Conservation (phyloP, 495 filamentous ascomycete genomes). For the Aspergillus diversus region DNA sequence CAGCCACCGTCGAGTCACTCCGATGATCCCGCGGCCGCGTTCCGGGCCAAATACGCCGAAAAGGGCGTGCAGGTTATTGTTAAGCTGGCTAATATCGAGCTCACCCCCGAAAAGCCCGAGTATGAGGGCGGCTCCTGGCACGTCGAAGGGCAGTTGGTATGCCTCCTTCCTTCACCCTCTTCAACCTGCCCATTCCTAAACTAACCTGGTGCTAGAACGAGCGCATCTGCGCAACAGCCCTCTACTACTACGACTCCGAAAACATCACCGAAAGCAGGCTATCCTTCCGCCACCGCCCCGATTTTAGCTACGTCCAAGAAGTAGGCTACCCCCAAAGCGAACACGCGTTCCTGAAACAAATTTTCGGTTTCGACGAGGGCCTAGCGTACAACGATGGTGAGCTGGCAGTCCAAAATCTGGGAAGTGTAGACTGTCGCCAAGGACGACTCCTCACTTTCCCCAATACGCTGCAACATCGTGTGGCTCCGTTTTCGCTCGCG, state of each 20-base stretch:
- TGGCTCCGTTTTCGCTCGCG: conserved; percentile 47
- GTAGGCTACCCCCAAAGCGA: conserved; percentile 24
- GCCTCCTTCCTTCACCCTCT: background rate
- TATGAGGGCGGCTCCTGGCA: conserved; percentile 52
- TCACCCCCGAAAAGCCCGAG: conserved; percentile 56
- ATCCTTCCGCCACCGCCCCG: conserved; percentile 45
- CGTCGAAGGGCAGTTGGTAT: conserved; percentile 43
- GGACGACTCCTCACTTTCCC: conserved; percentile 33
- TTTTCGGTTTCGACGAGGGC: conserved; percentile 29
- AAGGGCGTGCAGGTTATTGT: conserved; percentile 26
- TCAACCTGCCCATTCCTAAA: background rate
- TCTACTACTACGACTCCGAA: conserved; percentile 61
- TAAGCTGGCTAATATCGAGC: conserved; percentile 60
- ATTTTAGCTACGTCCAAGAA: conserved; percentile 13
- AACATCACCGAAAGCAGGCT: conserved; percentile 56
- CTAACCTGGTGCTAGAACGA: conserved; percentile 39
- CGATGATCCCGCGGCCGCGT: background rate
- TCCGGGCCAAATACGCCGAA: conserved; percentile 12
- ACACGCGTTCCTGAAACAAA: conserved; percentile 19
- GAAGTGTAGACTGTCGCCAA: conserved; percentile 25
- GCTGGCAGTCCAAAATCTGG: conserved; percentile 32
- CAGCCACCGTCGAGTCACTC: background rate
- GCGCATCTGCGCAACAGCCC: conserved; percentile 54
- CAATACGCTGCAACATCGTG: conserved; percentile 52
- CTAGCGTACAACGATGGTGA: background rate